Evolutionary conservation across 2,329 filamentous ascomycete genomes (phyloP).

Genomic region (Paecilomyces niveus): DNA sequence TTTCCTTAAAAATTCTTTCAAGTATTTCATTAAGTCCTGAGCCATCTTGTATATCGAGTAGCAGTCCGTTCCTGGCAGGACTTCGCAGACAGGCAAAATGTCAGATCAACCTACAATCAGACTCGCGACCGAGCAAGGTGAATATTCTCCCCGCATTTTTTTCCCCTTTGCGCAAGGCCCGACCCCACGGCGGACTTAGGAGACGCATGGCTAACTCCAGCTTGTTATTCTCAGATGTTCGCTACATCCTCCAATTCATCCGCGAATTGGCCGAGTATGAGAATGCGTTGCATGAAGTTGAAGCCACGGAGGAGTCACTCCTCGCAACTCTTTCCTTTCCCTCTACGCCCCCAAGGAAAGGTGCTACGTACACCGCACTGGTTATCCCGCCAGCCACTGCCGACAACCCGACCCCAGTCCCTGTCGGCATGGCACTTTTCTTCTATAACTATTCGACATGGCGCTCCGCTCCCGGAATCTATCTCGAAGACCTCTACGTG

Average conservation of each 20-base stretch:
- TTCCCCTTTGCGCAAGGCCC: not conserved
- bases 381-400: constrained; percentile 48
- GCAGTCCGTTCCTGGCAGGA: not conserved
- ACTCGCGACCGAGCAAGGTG: constrained; percentile 35
- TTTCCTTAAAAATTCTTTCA: not conserved
- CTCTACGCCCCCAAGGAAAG: constrained; percentile 38
- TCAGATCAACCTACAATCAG: constrained; percentile 30
- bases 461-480: constrained; percentile 79
- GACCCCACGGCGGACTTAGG: not conserved
- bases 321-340: constrained; percentile 72
- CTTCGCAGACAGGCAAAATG: constrained; percentile 16
- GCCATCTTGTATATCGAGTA: not conserved
- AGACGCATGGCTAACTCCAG: not conserved
- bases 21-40: not conserved
- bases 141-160: constrained; percentile 4
- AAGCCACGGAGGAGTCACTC: constrained; percentile 71
- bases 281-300: constrained; percentile 63
- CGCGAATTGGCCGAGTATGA: constrained; percentile 84
- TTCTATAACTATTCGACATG: constrained; percentile 97
- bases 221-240: constrained; percentile 57
- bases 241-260: constrained; percentile 73
- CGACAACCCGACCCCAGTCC: constrained; percentile 22
- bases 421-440: constrained; percentile 78
- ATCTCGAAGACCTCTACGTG: constrained; percentile 91
- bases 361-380: constrained; percentile 69